phyloP scores from a whole-genome alignment of 164 flowering plant species.

The Tetracentron sinense region DNA sequence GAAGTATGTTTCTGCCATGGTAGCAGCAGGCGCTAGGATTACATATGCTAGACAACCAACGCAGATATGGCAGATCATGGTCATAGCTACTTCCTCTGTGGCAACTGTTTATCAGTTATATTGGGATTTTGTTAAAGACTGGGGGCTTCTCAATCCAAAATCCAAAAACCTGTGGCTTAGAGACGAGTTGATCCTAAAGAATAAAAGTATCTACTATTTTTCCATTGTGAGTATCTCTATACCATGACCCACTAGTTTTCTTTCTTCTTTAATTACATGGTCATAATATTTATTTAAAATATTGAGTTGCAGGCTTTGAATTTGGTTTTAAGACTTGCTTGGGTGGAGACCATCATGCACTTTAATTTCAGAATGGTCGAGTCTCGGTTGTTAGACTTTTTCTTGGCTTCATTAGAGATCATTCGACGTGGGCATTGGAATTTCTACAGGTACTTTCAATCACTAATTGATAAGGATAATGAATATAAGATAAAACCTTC shows the following conservation, averaged over 20 bases:
- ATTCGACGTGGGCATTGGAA: no score
- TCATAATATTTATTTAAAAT: no score
- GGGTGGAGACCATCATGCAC: no score
- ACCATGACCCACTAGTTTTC: background rate
- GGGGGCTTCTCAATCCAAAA: slow-evolving; percentile 54
- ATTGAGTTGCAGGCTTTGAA: no score
- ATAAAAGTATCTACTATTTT: slow-evolving; percentile 41
- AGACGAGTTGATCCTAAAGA: slow-evolving; percentile 56
- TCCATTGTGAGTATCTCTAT: background rate
- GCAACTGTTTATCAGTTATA: slow-evolving; percentile 68
- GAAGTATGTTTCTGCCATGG: slow-evolving; percentile 75
- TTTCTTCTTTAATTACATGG: background rate
- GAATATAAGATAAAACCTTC: no score
- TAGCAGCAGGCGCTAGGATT: slow-evolving; percentile 68
- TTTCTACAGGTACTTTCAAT: no score
- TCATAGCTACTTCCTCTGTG: slow-evolving; percentile 47
- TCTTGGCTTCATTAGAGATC: no score
- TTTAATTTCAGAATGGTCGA: no score
- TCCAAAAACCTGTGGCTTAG: slow-evolving; percentile 61
- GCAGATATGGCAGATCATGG: slow-evolving; percentile 37
- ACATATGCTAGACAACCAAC: slow-evolving; percentile 43
- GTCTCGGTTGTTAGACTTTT: no score
- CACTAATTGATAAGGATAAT: no score
- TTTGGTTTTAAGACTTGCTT: no score
- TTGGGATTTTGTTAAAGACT: slow-evolving; percentile 78